Percentiles rank a stretch among this genome's conserved stretches.
phyloP scores from a whole-genome alignment of 129 eudicot genomes.

The Helichrysum umbraculigerum region DNA sequence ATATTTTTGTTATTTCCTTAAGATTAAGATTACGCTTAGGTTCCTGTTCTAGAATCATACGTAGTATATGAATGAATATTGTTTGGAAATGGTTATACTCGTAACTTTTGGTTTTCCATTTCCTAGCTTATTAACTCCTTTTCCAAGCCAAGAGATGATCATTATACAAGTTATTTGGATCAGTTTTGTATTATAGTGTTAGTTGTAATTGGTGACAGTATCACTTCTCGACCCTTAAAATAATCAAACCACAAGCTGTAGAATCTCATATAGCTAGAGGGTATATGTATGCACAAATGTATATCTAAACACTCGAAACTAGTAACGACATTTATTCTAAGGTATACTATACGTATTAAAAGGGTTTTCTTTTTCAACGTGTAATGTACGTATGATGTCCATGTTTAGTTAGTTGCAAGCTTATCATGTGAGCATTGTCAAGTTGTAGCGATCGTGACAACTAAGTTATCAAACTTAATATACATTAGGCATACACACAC shows the following conservation, averaged over 20 bases:
- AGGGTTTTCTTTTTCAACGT: background rate
- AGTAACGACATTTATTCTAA: constrained; percentile 1
- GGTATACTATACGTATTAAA: background rate
- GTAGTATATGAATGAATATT: background rate
- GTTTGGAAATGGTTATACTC: background rate
- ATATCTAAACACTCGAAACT: background rate
- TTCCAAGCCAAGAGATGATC: background rate
- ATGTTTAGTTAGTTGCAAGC: background rate
- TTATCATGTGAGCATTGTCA: constrained; percentile 8
- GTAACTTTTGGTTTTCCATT: background rate
- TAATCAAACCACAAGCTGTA: background rate
- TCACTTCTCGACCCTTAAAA: background rate
- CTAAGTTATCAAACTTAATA: background rate
- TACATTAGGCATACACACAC: background rate
- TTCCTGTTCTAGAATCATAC: background rate
- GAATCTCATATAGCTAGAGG: background rate
- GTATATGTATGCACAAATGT: background rate
- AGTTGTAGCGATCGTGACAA: background rate
- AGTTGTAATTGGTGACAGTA: background rate
- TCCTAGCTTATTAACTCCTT: background rate
- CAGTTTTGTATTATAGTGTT: background rate
- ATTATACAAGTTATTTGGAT: background rate
- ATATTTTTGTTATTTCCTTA: no score
- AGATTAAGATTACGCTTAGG: no score
- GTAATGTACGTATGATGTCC: background rate